Evolutionary conservation across 805 yeast genomes (phyloP).

Genomic region (Yarrowia yakushimensis): DNA sequence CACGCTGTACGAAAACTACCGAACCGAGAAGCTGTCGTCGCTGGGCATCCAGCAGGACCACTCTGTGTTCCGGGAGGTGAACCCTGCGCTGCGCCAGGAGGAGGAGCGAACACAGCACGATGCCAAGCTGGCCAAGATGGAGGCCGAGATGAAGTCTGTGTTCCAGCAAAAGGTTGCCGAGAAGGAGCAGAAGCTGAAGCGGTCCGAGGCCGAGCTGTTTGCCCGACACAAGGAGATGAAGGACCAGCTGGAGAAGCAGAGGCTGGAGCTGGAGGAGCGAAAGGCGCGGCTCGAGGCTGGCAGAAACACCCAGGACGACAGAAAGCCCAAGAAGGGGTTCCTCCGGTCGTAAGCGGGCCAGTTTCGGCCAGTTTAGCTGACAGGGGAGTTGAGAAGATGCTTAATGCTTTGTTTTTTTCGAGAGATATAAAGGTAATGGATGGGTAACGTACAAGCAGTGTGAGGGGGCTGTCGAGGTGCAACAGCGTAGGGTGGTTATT

Average conservation of each 20-base stretch:
- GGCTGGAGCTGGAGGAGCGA: conserved; percentile 86
- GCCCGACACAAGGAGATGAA: conserved; percentile 96
- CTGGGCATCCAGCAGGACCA: conserved; percentile 92
- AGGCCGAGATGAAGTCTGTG: conserved; percentile 92
- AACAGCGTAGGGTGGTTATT: no score
- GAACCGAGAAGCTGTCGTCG: conserved; percentile 71
- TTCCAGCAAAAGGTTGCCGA: conserved; percentile 95
- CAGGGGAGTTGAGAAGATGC: not conserved
- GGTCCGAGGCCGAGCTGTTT: conserved; percentile 93
- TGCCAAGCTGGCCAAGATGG: conserved; percentile 89
- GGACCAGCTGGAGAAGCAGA: conserved; percentile 84
- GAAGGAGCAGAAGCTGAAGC: conserved; percentile 95
- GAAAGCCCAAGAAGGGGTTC: conserved; percentile 24
- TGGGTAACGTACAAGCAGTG: not conserved
- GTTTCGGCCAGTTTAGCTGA: not conserved
- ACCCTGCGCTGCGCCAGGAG: conserved; percentile 86
- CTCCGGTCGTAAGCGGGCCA: not conserved
- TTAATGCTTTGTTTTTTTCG: conserved; percentile 10
- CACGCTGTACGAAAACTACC: conserved; percentile 77
- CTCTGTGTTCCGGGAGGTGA: conserved; percentile 89
- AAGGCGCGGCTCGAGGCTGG: conserved; percentile 58
- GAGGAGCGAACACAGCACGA: conserved; percentile 92
- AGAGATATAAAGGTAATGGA: conserved; percentile 10
- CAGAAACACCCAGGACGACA: conserved; percentile 14
- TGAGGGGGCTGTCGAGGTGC: not conserved